A percentile compares a stretch with the other conserved stretches of the same genome.
Evolutionary conservation across 768 basidiomycete species (phyloP).

Genomic region (Boletus pseudo-olivaceus): DNA sequence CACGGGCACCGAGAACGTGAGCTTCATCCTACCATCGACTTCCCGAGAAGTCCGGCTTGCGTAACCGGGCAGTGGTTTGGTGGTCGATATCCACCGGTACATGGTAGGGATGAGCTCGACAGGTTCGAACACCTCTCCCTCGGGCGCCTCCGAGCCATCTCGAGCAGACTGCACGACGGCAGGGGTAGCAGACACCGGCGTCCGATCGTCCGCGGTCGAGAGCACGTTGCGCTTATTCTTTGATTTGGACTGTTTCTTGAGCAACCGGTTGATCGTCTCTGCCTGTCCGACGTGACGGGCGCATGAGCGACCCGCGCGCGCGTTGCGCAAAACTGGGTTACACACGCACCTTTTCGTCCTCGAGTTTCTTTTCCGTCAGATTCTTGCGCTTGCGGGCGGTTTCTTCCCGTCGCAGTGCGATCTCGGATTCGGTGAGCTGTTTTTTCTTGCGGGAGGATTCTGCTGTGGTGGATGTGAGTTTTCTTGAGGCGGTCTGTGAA

Average conservation of each 20-base stretch:
- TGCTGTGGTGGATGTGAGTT: neutral
- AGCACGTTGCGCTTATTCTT: slow-evolving; percentile 54
- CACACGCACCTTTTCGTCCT: slow-evolving; percentile 47
- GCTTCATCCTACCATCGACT: slow-evolving; percentile 32
- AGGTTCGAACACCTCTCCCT: slow-evolving; percentile 41
- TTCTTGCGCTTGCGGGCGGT: slow-evolving; percentile 80
- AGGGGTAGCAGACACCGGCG: slow-evolving; percentile 30
- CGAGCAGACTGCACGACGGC: slow-evolving; percentile 25
- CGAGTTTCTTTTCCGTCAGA: slow-evolving; percentile 29
- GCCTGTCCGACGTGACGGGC: slow-evolving; percentile 40
- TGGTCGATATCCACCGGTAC: slow-evolving; percentile 72
- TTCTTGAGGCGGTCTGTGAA: too few relatives aligned
- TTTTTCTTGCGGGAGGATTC: slow-evolving; percentile 41
- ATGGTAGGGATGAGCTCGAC: slow-evolving; percentile 46
- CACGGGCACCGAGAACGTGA: slow-evolving; percentile 55
- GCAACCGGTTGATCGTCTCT: slow-evolving; percentile 84
- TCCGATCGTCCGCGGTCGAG: slow-evolving; percentile 47
- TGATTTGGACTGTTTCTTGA: slow-evolving; percentile 79
- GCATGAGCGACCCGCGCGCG: neutral
- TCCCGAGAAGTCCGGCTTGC: slow-evolving; percentile 2
- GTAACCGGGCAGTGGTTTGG: slow-evolving; percentile 26
- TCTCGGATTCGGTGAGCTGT: slow-evolving; percentile 65
- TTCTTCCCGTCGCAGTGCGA: slow-evolving; percentile 74
- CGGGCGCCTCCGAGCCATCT: slow-evolving; percentile 32
- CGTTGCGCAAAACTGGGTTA: too few relatives aligned